These are phyloP conservation scores for Lepiota brunneoincarnata DNA, from an alignment of 768 basidiomycete species.

Conservation along the genomic window DNA sequence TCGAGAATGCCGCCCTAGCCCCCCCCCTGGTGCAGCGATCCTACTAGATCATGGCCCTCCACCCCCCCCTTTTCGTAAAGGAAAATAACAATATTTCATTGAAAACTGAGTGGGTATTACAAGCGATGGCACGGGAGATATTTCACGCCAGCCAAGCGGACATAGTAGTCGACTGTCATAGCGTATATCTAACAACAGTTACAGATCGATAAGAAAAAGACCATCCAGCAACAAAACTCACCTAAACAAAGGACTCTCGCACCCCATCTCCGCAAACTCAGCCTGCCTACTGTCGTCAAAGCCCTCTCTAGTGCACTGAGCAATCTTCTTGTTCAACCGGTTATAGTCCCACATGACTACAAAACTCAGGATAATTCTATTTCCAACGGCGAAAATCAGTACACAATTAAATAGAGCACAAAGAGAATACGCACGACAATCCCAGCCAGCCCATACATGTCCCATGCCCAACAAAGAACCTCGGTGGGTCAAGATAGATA, in stretches of 20 bases:
- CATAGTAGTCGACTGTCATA: no score
- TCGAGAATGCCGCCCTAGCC: no score
- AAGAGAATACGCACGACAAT: conserved; percentile 26
- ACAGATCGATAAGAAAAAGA: neutral
- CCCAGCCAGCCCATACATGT: conserved; percentile 29
- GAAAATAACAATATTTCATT: no score
- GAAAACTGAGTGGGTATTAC: no score
- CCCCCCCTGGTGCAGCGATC: no score
- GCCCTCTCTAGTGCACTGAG: conserved; percentile 37
- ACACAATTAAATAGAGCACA: neutral
- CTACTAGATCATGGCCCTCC: no score
- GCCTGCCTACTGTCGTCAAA: conserved; percentile 37
- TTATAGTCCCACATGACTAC: conserved; percentile 49
- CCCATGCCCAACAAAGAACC: conserved; percentile 37
- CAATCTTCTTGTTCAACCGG: conserved; percentile 46
- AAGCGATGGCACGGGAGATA: no score
- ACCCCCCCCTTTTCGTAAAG: no score
- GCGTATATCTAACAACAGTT: no score
- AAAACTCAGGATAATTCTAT: conserved; percentile 32
- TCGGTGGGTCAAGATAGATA: conserved; percentile 34
- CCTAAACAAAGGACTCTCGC: conserved; percentile 57
- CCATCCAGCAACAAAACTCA: conserved; percentile 17
- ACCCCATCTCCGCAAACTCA: conserved; percentile 48
- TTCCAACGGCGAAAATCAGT: neutral
- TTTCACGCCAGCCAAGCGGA: no score